phyloP scores from a whole-genome alignment of 1,139 yeast species.

The Diutina sp. region DNA sequence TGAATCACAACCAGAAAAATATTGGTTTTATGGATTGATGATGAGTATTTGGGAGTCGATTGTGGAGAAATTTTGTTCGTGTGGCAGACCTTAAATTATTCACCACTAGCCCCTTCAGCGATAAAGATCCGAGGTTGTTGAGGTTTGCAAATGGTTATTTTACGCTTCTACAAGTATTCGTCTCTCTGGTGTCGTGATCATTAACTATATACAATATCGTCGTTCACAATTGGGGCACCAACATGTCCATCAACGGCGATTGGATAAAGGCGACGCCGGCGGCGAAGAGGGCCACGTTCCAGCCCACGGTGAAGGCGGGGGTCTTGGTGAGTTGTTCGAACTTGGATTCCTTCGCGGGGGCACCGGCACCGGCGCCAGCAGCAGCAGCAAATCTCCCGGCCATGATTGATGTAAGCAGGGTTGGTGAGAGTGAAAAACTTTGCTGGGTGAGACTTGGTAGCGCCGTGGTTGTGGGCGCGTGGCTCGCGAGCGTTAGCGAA shows the following conservation, averaged over 20 bases:
- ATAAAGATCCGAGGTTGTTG: not conserved
- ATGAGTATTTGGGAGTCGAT: not conserved
- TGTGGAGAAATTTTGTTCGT: not conserved
- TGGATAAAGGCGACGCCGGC: slow-evolving; percentile 67
- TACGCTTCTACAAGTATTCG: not conserved
- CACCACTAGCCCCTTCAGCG: too few relatives aligned
- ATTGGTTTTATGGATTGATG: not conserved
- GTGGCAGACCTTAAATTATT: too few relatives aligned
- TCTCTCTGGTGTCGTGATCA: not conserved
- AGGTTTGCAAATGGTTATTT: too few relatives aligned
- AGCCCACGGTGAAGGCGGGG: slow-evolving; percentile 51
- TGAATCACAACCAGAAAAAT: too few relatives aligned
- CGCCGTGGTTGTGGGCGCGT: not conserved
- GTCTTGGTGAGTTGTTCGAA: slow-evolving; percentile 42
- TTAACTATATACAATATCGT: slow-evolving; percentile 2
- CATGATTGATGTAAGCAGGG: not conserved
- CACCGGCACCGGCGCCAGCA: not conserved
- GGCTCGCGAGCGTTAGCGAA: too few relatives aligned
- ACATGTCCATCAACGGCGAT: slow-evolving; percentile 69
- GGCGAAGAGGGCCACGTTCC: slow-evolving; percentile 52
- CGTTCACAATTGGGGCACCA: slow-evolving; percentile 57
- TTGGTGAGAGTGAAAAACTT: not conserved
- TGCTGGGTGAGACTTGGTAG: not conserved
- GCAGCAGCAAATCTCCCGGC: slow-evolving; percentile 2
- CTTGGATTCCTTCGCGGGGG: slow-evolving; percentile 12